Evolutionary conservation across 371 early-diverging fungal species (phyloP).

Genomic region (Mortierella sp.): DNA sequence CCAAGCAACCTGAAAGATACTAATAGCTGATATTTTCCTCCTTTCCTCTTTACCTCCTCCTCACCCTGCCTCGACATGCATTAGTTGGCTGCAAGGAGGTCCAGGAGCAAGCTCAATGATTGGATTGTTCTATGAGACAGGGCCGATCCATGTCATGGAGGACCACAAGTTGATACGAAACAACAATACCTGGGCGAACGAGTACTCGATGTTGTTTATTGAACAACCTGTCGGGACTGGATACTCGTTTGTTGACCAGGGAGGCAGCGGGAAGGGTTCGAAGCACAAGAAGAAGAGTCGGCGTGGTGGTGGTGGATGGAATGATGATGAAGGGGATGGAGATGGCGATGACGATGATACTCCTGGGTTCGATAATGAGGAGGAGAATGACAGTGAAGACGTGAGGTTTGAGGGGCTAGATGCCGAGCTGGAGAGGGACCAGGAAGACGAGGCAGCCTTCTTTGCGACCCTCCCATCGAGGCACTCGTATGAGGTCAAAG

Average conservation of each 20-base stretch:
- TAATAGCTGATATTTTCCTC: too few species aligned
- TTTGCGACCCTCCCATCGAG: conserved; percentile 10
- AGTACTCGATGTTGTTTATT: conserved; percentile 71
- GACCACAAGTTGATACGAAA: conserved; percentile 56
- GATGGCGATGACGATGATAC: neutral
- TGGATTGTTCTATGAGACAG: conserved; percentile 70
- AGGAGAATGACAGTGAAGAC: conserved; percentile 9
- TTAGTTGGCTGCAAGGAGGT: conserved; percentile 74
- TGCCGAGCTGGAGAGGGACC: conserved; percentile 33
- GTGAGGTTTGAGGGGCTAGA: conserved; percentile 1
- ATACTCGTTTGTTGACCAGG: conserved; percentile 45
- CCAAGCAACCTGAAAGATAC: neutral
- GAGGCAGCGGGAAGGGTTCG: neutral
- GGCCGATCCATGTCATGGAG: conserved; percentile 60
- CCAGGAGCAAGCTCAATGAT: conserved; percentile 75
- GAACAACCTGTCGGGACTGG: conserved; percentile 83
- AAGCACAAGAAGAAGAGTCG: neutral
- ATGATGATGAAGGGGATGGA: neutral
- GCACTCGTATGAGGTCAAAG: neutral
- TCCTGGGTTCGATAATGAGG: neutral
- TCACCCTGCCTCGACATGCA: too few species aligned
- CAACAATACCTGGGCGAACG: conserved; percentile 61
- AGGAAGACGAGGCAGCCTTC: conserved; percentile 27
- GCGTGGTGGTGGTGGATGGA: neutral
- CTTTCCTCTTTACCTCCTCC: conserved; percentile 3